Base-by-base conservation (phyloP, 2,329 filamentous ascomycete species). In the Shiraia sp. region DNA sequence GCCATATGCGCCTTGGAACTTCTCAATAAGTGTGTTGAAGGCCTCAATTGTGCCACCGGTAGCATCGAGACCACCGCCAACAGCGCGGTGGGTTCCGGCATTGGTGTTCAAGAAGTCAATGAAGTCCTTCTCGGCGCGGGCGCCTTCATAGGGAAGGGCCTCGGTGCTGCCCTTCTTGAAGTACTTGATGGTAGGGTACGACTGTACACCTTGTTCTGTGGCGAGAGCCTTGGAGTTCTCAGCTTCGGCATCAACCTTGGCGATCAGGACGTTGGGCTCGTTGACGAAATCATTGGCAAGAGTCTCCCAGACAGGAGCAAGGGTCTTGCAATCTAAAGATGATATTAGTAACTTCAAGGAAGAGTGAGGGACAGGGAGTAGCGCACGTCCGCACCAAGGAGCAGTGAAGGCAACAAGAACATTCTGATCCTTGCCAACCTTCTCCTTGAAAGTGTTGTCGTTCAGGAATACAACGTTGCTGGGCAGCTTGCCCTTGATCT, bases 171-270 rank as follows among this genome's bases (percentile, higher is more conserved):
- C 91, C 70, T 87, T 87, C 57, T 90, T 82, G 81, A 96, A 99
- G 82, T 86, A 99, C 77, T 96, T 96, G 78, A 99, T 96, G 50
- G 93, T 99, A 35, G 93, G 93, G 79, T 95, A 99, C 25, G 87
- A 89, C 40, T 80, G 80, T 56, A 99, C 82, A 47, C 85, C 89
- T 66, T 93, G 85, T 36, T 85, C 83, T 65, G 82, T 73, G 36
- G 90, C 86, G 35, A 85, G 83, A 31, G 81, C 80, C 75, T 96
- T 96, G 71, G 86, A 83, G 72, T 89, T 89, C 59, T 88, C 84
- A 22, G 87, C 83, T 74, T 99, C 92, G 65, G 90, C 91, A 67
- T 99, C 92, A 49, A 99, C 87, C 78, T 99, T 97, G 71, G 90
- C 93, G 63, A 99, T 84, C 31, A 96, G 68, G 51, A 99, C 89